phyloP scores from a whole-genome alignment of 2,329 filamentous ascomycete genomes.

The Biscogniauxia sp. region DNA sequence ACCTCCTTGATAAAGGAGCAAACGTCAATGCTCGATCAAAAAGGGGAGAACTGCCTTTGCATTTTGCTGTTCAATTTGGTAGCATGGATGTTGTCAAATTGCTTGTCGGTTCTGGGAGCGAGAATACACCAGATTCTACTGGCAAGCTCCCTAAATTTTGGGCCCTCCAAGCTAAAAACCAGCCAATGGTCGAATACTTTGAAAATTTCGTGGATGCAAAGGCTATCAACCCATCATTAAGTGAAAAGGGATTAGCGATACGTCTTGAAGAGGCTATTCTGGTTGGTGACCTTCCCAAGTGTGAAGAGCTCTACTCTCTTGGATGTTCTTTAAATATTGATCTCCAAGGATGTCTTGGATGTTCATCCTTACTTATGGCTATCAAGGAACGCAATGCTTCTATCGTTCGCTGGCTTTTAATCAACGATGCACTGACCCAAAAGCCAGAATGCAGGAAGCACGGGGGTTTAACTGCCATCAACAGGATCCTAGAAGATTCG shows the following conservation, averaged over 20 bases:
- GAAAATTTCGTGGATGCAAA: background rate
- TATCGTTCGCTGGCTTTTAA: conserved; percentile 1
- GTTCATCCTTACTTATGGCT: conserved; percentile 3
- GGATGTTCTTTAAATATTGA: background rate
- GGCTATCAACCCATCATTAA: background rate
- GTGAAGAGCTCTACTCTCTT: background rate
- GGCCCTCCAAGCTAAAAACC: background rate
- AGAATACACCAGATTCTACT: background rate
- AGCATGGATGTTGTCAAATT: background rate
- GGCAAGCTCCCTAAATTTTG: background rate
- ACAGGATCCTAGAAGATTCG: background rate
- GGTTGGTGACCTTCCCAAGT: background rate
- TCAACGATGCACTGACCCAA: conserved; percentile 1
- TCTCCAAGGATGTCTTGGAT: background rate
- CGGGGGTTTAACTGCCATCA: background rate
- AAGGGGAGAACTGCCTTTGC: background rate
- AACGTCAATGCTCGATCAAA: conserved; percentile 5
- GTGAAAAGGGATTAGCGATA: background rate
- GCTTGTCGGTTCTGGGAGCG: conserved; percentile 1
- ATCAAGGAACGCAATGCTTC: background rate
- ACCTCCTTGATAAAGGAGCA: background rate
- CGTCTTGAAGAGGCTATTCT: background rate
- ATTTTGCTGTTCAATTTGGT: background rate
- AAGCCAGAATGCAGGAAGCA: background rate
- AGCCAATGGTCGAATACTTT: background rate